These are phyloP conservation scores for Trichoderma aggressivum DNA, from an alignment of 2,329 filamentous ascomycete genomes.

Conservation along the genomic window DNA sequence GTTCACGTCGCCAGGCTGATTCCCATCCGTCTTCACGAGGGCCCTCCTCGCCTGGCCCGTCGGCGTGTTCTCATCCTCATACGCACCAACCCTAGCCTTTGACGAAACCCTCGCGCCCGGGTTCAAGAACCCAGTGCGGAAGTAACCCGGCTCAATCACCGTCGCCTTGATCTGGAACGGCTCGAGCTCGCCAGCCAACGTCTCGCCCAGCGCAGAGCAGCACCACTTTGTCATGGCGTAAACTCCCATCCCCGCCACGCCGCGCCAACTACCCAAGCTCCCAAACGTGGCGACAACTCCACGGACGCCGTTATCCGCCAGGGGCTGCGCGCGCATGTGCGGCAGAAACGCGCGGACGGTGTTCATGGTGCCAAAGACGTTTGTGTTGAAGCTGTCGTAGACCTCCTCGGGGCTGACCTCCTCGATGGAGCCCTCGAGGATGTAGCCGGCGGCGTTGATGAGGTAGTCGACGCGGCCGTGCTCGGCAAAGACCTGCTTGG, in stretches of 20 bases:
- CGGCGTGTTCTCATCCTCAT: conserved; percentile 30
- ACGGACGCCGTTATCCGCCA: conserved; percentile 26
- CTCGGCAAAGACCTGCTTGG: conserved; percentile 33
- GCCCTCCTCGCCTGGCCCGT: conserved; percentile 28
- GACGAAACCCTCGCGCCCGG: conserved; percentile 28
- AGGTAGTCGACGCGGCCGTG: conserved; percentile 45
- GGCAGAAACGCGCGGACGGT: conserved; percentile 47
- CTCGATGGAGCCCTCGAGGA: conserved; percentile 42
- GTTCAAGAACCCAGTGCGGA: conserved; percentile 49
- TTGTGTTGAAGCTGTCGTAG: conserved; percentile 45
- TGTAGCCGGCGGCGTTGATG: conserved; percentile 46
- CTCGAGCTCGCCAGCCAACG: conserved; percentile 41
- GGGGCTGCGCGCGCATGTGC: conserved; percentile 40
- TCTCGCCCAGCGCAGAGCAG: conserved; percentile 43
- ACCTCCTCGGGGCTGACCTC: conserved; percentile 38
- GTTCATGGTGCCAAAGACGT: conserved; percentile 51
- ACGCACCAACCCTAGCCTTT: conserved; percentile 33
- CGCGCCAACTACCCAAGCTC: conserved; percentile 44
- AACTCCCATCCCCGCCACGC: conserved; percentile 38
- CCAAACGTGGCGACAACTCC: conserved; percentile 43
- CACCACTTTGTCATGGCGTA: conserved; percentile 46
- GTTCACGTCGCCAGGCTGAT: conserved; percentile 53
- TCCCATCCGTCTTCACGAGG: conserved; percentile 39
- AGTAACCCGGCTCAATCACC: conserved; percentile 50
- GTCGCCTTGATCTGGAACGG: conserved; percentile 44